These are phyloP conservation scores for Kernera saxatilis DNA, from an alignment of 345 rosid species.

Conservation along the genomic window DNA sequence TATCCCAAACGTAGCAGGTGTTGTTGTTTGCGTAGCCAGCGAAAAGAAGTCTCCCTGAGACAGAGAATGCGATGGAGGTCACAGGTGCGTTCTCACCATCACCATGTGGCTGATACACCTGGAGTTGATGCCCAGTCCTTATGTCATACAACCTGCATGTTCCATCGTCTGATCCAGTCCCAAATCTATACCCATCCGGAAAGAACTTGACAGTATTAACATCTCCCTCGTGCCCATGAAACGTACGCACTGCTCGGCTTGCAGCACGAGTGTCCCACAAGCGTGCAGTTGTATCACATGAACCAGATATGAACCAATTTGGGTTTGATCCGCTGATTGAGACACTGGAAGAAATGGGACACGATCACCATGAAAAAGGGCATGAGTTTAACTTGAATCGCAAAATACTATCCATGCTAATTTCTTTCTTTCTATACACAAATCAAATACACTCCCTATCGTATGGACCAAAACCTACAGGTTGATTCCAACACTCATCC, in stretches of 20 bases:
- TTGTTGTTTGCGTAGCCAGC: slow-evolving; percentile 70
- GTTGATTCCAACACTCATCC: neutral
- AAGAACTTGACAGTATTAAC: slow-evolving; percentile 68
- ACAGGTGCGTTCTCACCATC: slow-evolving; percentile 52
- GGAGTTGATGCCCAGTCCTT: slow-evolving; percentile 93
- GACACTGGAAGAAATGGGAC: slow-evolving; percentile 45
- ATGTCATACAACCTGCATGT: slow-evolving; percentile 92
- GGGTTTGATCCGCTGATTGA: slow-evolving; percentile 72
- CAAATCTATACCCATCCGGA: slow-evolving; percentile 94
- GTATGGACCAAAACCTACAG: neutral
- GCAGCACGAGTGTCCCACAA: slow-evolving; percentile 98
- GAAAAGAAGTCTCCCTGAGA: slow-evolving; percentile 93
- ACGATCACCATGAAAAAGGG: neutral
- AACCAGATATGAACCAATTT: slow-evolving; percentile 85
- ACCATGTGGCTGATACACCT: slow-evolving; percentile 59
- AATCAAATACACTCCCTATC: neutral
- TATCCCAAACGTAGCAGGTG: slow-evolving; percentile 92
- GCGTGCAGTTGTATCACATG: slow-evolving; percentile 85
- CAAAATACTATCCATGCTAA: neutral
- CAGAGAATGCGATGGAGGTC: slow-evolving; percentile 85
- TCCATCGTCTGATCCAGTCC: slow-evolving; percentile 95
- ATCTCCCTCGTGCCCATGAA: slow-evolving; percentile 72
- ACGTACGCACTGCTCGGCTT: slow-evolving; percentile 84
- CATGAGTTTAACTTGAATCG: neutral
- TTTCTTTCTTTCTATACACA: neutral